Percentiles rank a stretch among this genome's conserved stretches.
Conservation (phyloP, 2,329 filamentous ascomycete species). For the Colletotrichum endophyticum region DNA sequence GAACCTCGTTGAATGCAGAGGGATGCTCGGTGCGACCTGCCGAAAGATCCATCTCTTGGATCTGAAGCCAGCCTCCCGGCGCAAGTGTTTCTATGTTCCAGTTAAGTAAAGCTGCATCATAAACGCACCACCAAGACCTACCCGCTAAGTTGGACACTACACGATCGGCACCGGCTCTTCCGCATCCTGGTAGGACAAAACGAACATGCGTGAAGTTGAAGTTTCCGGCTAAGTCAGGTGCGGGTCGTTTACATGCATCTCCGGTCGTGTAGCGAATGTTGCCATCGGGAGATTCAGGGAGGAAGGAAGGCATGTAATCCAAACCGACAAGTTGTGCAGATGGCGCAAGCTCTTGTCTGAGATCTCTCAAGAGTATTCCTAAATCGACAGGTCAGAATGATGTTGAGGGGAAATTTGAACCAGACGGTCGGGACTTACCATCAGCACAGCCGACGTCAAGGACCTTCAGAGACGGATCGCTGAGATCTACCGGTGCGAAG, state of each 20-base stretch:
- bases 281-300: not conserved
- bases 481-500: not conserved
- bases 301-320: not conserved
- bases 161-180: not conserved
- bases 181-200: not conserved
- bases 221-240: not conserved
- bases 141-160: not conserved
- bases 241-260: not conserved
- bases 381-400: not conserved
- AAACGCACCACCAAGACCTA: not conserved
- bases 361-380: not conserved
- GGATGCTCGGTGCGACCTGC: not conserved
- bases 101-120: not conserved
- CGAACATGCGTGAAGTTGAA: not conserved
- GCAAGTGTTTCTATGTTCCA: not conserved
- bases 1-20: not conserved
- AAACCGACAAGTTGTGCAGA: not conserved
- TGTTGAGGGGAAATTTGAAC: accelerated
- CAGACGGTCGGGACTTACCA: not conserved
- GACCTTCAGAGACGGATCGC: not conserved
- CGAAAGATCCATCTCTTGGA: not conserved
- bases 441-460: not conserved
- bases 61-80: not conserved
- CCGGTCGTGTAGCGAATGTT: not conserved
- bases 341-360: not conserved